Evolutionary conservation across 1,284 basidiomycete genomes (phyloP), one percentile per base, ranked within the genome.

Genomic region (Apiotrichum porosum): DNA sequence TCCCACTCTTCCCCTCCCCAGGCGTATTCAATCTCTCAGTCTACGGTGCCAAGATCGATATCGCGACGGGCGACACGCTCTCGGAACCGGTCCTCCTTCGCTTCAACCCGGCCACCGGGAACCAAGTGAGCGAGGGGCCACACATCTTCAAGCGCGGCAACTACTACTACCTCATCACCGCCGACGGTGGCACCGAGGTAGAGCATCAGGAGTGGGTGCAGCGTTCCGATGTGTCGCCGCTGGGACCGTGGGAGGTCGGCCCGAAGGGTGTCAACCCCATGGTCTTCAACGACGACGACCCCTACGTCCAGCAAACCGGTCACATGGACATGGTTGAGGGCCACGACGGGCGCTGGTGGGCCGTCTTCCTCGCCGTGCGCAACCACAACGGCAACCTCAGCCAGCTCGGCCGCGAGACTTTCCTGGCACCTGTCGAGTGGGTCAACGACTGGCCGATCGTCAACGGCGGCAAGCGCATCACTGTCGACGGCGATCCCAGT

Each of bases 121-220:
- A 10, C 19, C 41, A 52, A 4, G 50, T 60, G 18, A 57, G 61
- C 33, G 64, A 66, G 41, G 63, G 63, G 6, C 47, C 51, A 3
- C 63, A 66, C 38, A 55, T 66, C 28, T 55, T 56, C 49, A 52
- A 56, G 21, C 51, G 51, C 21, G 56, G 60, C 26, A 58, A 43
- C 0, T 56, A 28, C 6, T 60, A 62, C 40, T 65, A 66, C 57
- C 56, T 68, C 19, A 42, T 57, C 42, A 56, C 54, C 1, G 65
- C 65, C 4, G 65, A 67, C 31, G 65, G 63, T 0, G 65, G 65
- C 0, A 67, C 64, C n/a, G 57, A 62, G 40, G 42, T 31, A 2
- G 34, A 44, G 23, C 62, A 64, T 43, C 54, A 51, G 21, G 52
- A 58, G 35, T 58, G 54, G 47, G 51, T 64, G 1, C 54, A 35